These are phyloP conservation scores for Citrullus colocynthis DNA, from an alignment of 306 rosid genomes.

Conservation along the genomic window DNA sequence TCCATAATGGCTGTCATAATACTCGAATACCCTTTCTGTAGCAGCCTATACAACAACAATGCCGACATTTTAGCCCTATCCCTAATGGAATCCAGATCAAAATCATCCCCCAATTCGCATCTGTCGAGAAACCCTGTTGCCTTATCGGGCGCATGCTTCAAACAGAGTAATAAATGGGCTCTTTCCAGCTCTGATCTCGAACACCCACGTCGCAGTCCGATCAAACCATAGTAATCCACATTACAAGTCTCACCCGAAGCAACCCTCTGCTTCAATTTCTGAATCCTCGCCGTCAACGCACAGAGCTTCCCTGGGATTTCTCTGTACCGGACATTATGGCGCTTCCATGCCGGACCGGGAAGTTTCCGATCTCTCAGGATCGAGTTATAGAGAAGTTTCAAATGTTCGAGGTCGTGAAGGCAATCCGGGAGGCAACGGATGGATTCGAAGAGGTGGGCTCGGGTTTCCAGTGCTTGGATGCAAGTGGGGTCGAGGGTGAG, in stretches of 20 bases:
- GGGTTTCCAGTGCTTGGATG: conserved; percentile 75
- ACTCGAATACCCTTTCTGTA: conserved; percentile 69
- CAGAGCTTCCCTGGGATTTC: conserved; percentile 84
- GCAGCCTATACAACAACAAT: conserved; percentile 58
- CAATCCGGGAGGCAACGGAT: conserved; percentile 74
- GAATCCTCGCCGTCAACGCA: conserved; percentile 39
- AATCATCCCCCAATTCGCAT: conserved; percentile 59
- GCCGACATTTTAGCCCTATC: conserved; percentile 71
- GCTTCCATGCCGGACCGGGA: conserved; percentile 85
- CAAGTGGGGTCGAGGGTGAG: conserved; percentile 62
- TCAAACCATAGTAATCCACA: conserved; percentile 67
- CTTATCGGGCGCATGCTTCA: conserved; percentile 78
- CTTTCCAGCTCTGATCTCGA: conserved; percentile 77
- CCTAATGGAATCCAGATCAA: conserved; percentile 53
- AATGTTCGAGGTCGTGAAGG: conserved; percentile 79
- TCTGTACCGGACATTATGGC: conserved; percentile 59
- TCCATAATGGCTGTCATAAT: conserved; percentile 49
- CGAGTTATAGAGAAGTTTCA: conserved; percentile 76
- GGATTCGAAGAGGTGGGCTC: conserved; percentile 73
- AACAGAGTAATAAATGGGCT: conserved; percentile 52
- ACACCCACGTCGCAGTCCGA: conserved; percentile 78
- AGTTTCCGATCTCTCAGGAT: conserved; percentile 71
- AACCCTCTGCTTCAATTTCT: conserved; percentile 51
- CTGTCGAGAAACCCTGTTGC: conserved; percentile 49
- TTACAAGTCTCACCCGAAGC: conserved; percentile 48